Evolutionary conservation across 2,329 filamentous ascomycete genomes (phyloP), one percentile per base, ranked within the genome.

Genomic region (Geosmithia putterillii): DNA sequence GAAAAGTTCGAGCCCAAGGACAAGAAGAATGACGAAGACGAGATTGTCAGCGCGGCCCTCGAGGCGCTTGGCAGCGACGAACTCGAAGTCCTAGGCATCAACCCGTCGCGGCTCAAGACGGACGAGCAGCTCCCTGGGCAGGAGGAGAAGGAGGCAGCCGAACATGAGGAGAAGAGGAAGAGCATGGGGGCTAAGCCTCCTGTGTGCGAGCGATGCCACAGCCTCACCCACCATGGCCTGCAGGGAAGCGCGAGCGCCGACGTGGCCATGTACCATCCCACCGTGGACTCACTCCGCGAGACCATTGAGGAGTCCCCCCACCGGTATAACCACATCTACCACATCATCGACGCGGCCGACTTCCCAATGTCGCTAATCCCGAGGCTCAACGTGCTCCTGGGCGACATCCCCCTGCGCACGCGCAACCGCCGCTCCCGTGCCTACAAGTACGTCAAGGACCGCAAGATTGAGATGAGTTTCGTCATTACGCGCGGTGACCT

Each of bases 341-440:
- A 98, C 61, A 73, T 98, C 21, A 68, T 98, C 19, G 92, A 98
- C 56, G 90, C 92, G 3, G 92, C 89, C 47, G 92, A 98, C 61
- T 96, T 98, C 50, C 92, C 92, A 18, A 85, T 98, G 76, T 95
- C 92, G 2, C 65, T 98, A 14, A 71, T 96, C 4, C 86, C 87
- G 1, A 77, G 80, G 38, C 74, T 98, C 9, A 76, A 83, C 47
- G 67, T 75, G 7, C 67, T 86, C 1, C 69, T 95, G 2, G 70
- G 80, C 28, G 68, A 88, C 9, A 81, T 86, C 47, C 79, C 81
- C 7, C 69, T 92, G 43, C 81, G 90, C 45, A 83, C 85, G 1
- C 76, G 76, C 47, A 96, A 95, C 56, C 79, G 90, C 41, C 78
- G 90, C 42, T 81, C 87, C 1, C 79, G 78, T 44, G 67, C 71